Evolutionary conservation across 179 eudicot species (phyloP).

Genomic region (Silene vulgaris): DNA sequence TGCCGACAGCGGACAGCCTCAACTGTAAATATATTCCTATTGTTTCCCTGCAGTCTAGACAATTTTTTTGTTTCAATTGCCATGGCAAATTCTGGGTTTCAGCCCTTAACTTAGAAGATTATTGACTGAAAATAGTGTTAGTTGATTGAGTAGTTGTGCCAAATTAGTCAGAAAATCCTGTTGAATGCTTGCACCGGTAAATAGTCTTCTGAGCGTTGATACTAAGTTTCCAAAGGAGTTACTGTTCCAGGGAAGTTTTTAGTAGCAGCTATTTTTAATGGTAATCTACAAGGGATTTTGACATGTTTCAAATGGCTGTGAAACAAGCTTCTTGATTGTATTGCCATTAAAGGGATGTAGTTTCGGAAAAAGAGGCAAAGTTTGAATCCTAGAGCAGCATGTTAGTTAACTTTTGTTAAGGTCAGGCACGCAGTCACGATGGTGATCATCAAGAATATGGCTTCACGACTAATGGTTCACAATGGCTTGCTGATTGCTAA

Average conservation of each 20-base stretch:
- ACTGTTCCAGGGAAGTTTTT: no score
- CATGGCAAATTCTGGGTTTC: background rate
- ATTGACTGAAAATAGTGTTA: background rate
- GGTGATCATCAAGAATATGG: background rate
- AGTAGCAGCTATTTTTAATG: no score
- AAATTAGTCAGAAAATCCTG: background rate
- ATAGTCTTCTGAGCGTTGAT: background rate
- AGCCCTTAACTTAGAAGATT: background rate
- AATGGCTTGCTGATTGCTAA: background rate
- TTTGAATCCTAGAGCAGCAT: background rate
- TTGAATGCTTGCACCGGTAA: background rate
- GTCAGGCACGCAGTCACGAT: background rate
- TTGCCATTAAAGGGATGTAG: background rate
- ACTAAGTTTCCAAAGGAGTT: background rate
- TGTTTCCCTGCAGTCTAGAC: background rate
- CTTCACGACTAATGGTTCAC: background rate
- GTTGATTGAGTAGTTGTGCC: background rate
- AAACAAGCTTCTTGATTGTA: background rate
- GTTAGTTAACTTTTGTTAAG: background rate
- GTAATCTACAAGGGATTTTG: no score
- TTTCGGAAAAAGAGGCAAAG: background rate
- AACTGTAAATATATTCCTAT: background rate
- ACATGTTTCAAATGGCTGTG: no score
- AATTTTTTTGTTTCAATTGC: background rate
- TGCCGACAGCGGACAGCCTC: background rate